Percentiles rank a stretch among this genome's conserved stretches.
phyloP scores from a whole-genome alignment of 2,329 filamentous ascomycete genomes.

The Teratosphaeria gauchensis region DNA sequence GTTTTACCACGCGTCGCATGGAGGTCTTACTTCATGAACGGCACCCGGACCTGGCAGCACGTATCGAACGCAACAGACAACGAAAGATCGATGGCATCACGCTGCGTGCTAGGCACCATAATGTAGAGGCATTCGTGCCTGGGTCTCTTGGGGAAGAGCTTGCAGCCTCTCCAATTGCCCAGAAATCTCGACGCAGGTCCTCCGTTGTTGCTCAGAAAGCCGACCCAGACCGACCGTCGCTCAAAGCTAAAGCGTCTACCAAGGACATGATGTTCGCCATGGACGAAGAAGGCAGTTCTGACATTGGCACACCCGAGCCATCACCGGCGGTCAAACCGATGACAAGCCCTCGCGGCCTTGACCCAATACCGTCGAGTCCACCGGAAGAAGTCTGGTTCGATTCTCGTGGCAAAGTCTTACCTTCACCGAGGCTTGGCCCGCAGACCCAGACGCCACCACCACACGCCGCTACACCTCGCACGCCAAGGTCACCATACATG shows the following conservation, averaged over 20 bases:
- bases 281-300: conserved; percentile 60
- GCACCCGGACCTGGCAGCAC: conserved; percentile 52
- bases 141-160: conserved; percentile 55
- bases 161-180: conserved; percentile 36
- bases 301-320: conserved; percentile 11
- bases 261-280: conserved; percentile 86
- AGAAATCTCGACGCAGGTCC: conserved; percentile 31
- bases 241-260: conserved; percentile 59
- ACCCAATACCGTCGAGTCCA: conserved; percentile 15
- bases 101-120: conserved; percentile 53
- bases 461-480: conserved; percentile 17
- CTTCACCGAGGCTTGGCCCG: conserved; percentile 17
- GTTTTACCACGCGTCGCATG: conserved; percentile 65
- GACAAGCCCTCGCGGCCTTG: conserved; percentile 15
- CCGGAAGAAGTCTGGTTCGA: conserved; percentile 31
- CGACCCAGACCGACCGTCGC: conserved; percentile 46
- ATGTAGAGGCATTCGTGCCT: conserved; percentile 54
- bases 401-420: conserved; percentile 29
- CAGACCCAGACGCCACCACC: conserved; percentile 22
- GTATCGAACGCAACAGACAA: conserved; percentile 59
- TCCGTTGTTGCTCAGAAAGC: conserved; percentile 29
- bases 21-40: conserved; percentile 56
- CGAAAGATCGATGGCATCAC: conserved; percentile 67
- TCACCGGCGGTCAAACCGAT: conserved; percentile 20
- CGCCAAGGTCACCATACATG: conserved; percentile 23